phyloP scores from a whole-genome alignment of 1,284 basidiomycete genomes.

The Gymnopus androsaceus region DNA sequence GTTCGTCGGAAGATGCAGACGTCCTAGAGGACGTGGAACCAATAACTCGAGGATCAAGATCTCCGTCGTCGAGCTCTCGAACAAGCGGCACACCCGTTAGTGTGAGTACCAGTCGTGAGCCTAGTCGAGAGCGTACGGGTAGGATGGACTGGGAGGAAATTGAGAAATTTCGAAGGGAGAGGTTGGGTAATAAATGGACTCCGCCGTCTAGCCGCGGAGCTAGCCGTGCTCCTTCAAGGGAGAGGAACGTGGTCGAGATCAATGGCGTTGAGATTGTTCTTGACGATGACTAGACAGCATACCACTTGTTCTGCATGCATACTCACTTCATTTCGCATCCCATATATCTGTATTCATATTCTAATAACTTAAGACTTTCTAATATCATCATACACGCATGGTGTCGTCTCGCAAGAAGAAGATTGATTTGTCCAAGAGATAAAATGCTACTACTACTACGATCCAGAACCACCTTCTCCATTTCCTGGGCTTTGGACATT shows the following conservation, averaged over 20 bases:
- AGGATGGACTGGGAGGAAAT: slow-evolving; percentile 1
- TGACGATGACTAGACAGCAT: slow-evolving; percentile 21
- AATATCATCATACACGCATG: neutral
- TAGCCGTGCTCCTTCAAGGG: slow-evolving; percentile 7
- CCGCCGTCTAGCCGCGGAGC: neutral
- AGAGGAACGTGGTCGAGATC: slow-evolving; percentile 28
- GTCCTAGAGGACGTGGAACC: neutral
- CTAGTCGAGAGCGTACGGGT: neutral
- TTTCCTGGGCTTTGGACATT: neutral
- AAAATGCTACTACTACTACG: too few species aligned
- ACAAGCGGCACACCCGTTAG: neutral
- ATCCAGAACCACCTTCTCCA: too few species aligned
- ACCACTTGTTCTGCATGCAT: slow-evolving; percentile 2
- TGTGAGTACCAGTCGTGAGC: neutral
- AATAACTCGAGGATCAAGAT: slow-evolving; percentile 1
- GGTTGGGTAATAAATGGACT: slow-evolving; percentile 3
- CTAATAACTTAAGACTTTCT: neutral
- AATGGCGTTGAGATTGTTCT: slow-evolving; percentile 33
- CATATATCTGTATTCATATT: neutral
- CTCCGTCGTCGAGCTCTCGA: neutral
- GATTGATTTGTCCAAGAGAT: neutral
- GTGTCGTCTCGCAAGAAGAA: neutral
- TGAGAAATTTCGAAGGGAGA: slow-evolving; percentile 1
- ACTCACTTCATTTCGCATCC: neutral
- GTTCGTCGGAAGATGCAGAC: neutral